Evolutionary conservation across 306 rosid species (phyloP).

Genomic region (Medicago ruthenica): DNA sequence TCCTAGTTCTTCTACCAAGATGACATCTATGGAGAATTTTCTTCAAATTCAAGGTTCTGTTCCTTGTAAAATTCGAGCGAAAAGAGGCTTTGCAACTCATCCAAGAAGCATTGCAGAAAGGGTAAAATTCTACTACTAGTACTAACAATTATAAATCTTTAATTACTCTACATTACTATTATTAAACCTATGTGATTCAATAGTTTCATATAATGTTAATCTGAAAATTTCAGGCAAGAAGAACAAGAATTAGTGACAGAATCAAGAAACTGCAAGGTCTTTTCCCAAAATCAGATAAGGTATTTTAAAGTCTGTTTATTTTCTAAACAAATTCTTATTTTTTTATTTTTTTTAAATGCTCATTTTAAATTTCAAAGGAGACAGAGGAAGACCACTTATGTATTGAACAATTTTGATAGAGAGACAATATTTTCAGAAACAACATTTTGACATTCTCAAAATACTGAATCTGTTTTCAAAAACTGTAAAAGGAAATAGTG

Average conservation of each 20-base stretch:
- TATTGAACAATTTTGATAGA: too few species aligned
- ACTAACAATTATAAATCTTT: not conserved
- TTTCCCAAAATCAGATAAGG: slow-evolving; percentile 90
- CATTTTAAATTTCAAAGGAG: too few species aligned
- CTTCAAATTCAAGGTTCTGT: slow-evolving; percentile 67
- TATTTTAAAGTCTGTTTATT: slow-evolving; percentile 21
- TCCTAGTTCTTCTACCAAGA: slow-evolving; percentile 59
- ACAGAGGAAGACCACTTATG: too few species aligned
- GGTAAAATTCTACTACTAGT: slow-evolving; percentile 49
- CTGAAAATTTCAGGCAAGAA: slow-evolving; percentile 64
- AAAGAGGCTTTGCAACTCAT: slow-evolving; percentile 94
- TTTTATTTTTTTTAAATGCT: too few species aligned
- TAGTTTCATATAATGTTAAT: not conserved
- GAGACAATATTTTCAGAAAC: too few species aligned
- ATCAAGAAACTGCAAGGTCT: slow-evolving; percentile 78
- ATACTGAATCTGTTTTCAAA: too few species aligned
- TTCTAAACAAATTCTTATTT: not conserved
- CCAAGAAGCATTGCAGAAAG: slow-evolving; percentile 98
- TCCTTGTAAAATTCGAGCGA: slow-evolving; percentile 84
- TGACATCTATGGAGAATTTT: slow-evolving; percentile 56
- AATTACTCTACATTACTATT: not conserved
- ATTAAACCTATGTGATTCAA: not conserved
- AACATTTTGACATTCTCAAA: too few species aligned
- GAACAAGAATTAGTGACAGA: slow-evolving; percentile 85
- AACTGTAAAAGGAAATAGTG: too few species aligned